Evolutionary conservation across 352 stramenopile genomes (phyloP), one percentile per base, ranked within the genome.

Genomic region (Pythium myriotylum): DNA sequence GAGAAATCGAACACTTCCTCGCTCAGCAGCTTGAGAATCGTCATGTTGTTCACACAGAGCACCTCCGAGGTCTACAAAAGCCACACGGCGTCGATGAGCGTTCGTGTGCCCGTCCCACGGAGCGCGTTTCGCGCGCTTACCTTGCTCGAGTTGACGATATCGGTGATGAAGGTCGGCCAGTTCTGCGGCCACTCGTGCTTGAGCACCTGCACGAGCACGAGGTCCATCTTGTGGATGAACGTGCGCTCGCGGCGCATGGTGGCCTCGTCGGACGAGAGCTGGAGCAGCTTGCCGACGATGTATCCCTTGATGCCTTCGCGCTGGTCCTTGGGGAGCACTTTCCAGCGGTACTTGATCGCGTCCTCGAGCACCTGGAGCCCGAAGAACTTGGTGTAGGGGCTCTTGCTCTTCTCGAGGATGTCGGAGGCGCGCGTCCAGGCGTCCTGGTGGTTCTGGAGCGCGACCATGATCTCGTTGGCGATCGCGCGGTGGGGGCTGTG

Each of bases 181-280:
- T 99, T 99, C 70, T 99, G 95, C 20, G 97, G 97, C 97, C 98
- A 99, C 79, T 99, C 98, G 77, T 99, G 97, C 86, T 99, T 99
- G 49, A 99, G 76, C 55, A 99, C 98, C 72, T 98, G 74, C 22
- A 95, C 85, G n/a, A 99, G 87, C 53, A 99, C 97, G 16, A 99
- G 84, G 63, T 99, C 98, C 74, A 98, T 84, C 74, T 97, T 97
- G 67, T 94, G 84, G 61, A 98, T 88, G 70, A 99, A 98, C 58
- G 98, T 87, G 57, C 86, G 86, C 70, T 98, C 88, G 54, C 84
- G 79, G 29, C 84, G 91, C 62, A 97, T 79, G 20, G 83, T 91
- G 7, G 73, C 73, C 67, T 98, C 93, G 53, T 98, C 86, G 27
- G 84, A 94, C 35, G 91, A 98, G 59, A 96, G 81, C 81, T 94